Evolutionary conservation across 2,329 filamentous ascomycete species (phyloP), one percentile per base, ranked within the genome.

Genomic region (Penicillium griseofulvum): DNA sequence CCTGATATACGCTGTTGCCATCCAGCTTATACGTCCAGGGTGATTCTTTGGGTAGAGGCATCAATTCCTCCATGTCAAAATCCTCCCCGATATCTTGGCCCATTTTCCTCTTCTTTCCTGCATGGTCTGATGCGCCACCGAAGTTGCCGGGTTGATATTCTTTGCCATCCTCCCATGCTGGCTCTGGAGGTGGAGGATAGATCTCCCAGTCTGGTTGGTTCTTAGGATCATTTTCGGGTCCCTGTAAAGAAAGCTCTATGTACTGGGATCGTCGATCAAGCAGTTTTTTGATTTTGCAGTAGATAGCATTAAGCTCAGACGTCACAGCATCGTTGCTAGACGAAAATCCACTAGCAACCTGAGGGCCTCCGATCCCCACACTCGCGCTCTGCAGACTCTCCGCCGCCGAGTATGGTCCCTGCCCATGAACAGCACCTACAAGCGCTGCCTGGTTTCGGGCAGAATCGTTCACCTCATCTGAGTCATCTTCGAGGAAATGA

Each of bases 51-150:
- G 93, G 91, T 1, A 96, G 75, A 0, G 92, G 91, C 49, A 89
- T 72, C 31, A 90, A 71, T 61, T 96, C 90, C 1, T 87, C 82
- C 70, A 96, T 83, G 57, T 90, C 82, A 69, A 99, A 99, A 71
- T 97, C 93, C 68, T 92, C 90, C 11, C 94, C 94, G 66, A 97
- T 91, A 68, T 96, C 85, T 63, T 93, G 84, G 3, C 93, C 93
- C 64, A 90, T 89, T 73, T 97, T 97, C 64, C 93, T 84, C 62
- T 76, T 87, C 67, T 84, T 87, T 9, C 78, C 75, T 26, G 78
- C 76, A 45, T 77, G 71, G 56, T 80, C 83, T 3, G 74, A 69
- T 57, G 63, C 54, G 50, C 71, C 65, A 54, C 70, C 59, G 50
- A 62, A 52, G 62, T 67, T 66, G 46, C 70, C 63, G 41, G 68